These are phyloP conservation scores for Pseudogymnoascus verrucosus DNA, from an alignment of 2,329 filamentous ascomycete genomes.

Conservation along the genomic window DNA sequence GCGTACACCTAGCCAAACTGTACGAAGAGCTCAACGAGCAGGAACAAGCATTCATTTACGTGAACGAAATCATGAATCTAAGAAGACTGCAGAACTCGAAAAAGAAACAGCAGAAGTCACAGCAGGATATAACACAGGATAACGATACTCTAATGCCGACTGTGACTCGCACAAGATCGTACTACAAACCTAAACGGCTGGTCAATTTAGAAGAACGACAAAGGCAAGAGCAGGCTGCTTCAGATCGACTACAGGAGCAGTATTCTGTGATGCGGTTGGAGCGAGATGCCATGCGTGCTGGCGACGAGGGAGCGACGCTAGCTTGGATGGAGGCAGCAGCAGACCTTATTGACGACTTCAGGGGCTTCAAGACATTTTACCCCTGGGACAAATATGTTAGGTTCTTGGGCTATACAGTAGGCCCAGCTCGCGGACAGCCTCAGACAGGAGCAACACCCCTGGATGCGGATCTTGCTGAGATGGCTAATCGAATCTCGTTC, in stretches of 20 bases:
- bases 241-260: constrained; percentile 27
- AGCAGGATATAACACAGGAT: constrained; percentile 32
- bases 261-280: constrained; percentile 37
- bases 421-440: constrained; percentile 16
- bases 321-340: constrained; percentile 52
- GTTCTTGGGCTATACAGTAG: constrained; percentile 39
- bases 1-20: constrained; percentile 72
- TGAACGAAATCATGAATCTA: constrained; percentile 65
- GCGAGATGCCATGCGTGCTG: constrained; percentile 26
- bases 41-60: constrained; percentile 68
- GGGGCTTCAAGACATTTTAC: constrained; percentile 56
- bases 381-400: constrained; percentile 58
- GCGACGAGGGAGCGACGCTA: constrained; percentile 17
- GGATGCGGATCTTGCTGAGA: constrained; percentile 22
- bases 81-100: constrained; percentile 33
- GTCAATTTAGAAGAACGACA: constrained; percentile 25
- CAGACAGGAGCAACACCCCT: constrained; percentile 18
- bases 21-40: constrained; percentile 69
- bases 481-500: constrained; percentile 24
- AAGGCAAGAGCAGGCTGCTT: constrained; percentile 26
- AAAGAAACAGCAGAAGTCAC: constrained; percentile 24
- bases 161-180: constrained; percentile 11
- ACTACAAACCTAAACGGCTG: constrained; percentile 27
- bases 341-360: constrained; percentile 55
- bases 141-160: constrained; percentile 12